Conservation (phyloP, 805 yeast species). For the Myxozyma vanderwaltii region DNA sequence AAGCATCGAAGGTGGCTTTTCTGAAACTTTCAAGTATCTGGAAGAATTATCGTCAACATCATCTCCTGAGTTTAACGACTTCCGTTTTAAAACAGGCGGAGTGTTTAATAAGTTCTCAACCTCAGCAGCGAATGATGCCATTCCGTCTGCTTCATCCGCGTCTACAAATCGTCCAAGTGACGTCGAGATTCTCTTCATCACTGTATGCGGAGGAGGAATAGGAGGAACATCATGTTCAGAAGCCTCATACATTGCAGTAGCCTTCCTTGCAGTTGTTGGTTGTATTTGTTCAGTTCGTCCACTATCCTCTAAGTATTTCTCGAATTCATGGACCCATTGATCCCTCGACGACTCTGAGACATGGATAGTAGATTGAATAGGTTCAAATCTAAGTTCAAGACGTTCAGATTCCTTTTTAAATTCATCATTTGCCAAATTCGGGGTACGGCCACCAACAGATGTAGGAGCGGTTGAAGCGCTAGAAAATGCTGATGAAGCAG, state of each 20-base stretch:
- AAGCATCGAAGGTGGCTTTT: not conserved
- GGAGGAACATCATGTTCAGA: not conserved
- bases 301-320: constrained; percentile 6
- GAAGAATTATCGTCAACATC: not conserved
- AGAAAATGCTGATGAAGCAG: constrained; percentile 8
- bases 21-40: not conserved
- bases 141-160: constrained; percentile 25
- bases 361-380: constrained; percentile 7
- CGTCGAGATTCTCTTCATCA: not conserved
- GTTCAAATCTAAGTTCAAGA: constrained; percentile 5
- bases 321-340: constrained; percentile 22
- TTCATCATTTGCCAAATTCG: not conserved
- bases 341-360: constrained; percentile 5
- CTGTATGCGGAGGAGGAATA: constrained; percentile 9
- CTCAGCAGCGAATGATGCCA: constrained; percentile 19
- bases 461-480: constrained; percentile 22
- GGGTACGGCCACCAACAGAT: constrained; percentile 10
- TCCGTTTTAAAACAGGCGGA: constrained; percentile 25
- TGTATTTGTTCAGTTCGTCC: not conserved
- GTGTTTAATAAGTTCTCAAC: constrained; percentile 24
- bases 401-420: constrained; percentile 1
- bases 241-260: not conserved
- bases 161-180: constrained; percentile 21
- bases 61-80: not conserved
- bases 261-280: not conserved